phyloP scores from a whole-genome alignment of 805 yeast species.

The Ogataea zsoltii region DNA sequence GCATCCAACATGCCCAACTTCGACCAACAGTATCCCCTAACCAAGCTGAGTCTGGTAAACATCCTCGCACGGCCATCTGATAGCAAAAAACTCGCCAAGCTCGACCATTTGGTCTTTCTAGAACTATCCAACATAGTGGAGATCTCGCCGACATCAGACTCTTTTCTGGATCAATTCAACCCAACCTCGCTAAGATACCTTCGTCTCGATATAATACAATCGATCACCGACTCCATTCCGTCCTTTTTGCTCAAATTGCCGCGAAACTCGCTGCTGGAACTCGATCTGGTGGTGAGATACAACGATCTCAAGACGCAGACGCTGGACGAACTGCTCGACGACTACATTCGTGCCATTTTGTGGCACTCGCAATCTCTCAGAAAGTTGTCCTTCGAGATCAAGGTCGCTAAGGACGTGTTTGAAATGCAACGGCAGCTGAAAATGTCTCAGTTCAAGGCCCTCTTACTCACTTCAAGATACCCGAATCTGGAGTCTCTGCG shows the following conservation, averaged over 20 bases:
- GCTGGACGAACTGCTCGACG: slow-evolving; percentile 17
- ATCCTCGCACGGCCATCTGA: slow-evolving; percentile 11
- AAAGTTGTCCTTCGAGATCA: slow-evolving; percentile 29
- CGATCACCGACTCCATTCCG: slow-evolving; percentile 20
- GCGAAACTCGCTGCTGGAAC: slow-evolving; percentile 22
- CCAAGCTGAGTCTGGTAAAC: slow-evolving; percentile 15
- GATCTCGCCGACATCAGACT: slow-evolving; percentile 10
- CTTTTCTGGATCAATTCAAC: slow-evolving; percentile 17
- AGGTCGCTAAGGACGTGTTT: slow-evolving; percentile 22
- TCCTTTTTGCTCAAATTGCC: slow-evolving; percentile 17
- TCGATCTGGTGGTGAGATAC: slow-evolving; percentile 25
- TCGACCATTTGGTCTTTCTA: slow-evolving; percentile 15
- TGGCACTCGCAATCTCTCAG: slow-evolving; percentile 19
- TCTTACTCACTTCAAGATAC: slow-evolving; percentile 19
- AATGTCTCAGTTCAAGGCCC: slow-evolving; percentile 16
- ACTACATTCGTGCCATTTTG: slow-evolving; percentile 18
- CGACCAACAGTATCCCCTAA: slow-evolving; percentile 2
- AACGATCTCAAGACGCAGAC: slow-evolving; percentile 20
- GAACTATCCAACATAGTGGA: slow-evolving; percentile 19
- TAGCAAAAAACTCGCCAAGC: slow-evolving; percentile 3
- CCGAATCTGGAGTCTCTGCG: slow-evolving; percentile 39
- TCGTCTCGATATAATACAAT: slow-evolving; percentile 26
- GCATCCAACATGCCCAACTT: slow-evolving; percentile 5
- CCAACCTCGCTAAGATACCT: slow-evolving; percentile 11
- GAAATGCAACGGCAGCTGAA: slow-evolving; percentile 21